These are phyloP conservation scores for Cruciata laevipes DNA, from an alignment of 257 asterid genomes.

Conservation along the genomic window DNA sequence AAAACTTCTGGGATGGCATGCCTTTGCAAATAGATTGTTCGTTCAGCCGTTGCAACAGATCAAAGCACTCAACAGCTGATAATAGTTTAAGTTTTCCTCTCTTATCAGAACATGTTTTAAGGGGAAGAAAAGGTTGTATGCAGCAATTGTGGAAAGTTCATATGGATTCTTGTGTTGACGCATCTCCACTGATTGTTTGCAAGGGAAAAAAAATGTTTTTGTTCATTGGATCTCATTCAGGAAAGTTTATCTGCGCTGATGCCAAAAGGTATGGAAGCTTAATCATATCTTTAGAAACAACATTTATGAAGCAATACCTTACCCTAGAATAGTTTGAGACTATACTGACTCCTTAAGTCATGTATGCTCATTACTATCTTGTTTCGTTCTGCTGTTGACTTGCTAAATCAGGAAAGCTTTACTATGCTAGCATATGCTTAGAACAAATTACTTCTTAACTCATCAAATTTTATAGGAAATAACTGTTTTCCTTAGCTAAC, in stretches of 20 bases:
- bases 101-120: constrained; percentile 33
- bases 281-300: background rate
- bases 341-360: background rate
- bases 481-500: background rate
- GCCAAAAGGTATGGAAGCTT: constrained; percentile 51
- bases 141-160: constrained; percentile 59
- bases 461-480: background rate
- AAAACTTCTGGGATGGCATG: constrained; percentile 24
- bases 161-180: constrained; percentile 88
- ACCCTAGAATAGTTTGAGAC: background rate
- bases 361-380: background rate
- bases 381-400: background rate
- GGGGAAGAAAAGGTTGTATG: constrained; percentile 44
- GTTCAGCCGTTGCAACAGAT: constrained; percentile 74
- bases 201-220: constrained; percentile 44
- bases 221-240: constrained; percentile 86
- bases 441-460: background rate
- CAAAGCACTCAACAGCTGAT: constrained; percentile 39
- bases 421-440: background rate
- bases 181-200: constrained; percentile 79
- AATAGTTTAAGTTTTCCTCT: constrained; percentile 23
- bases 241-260: constrained; percentile 63
- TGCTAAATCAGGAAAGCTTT: background rate
- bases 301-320: background rate
- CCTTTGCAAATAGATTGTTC: constrained; percentile 43